Base-by-base conservation (phyloP, 140 eudicot species). In the Stevia rebaudiana region DNA sequence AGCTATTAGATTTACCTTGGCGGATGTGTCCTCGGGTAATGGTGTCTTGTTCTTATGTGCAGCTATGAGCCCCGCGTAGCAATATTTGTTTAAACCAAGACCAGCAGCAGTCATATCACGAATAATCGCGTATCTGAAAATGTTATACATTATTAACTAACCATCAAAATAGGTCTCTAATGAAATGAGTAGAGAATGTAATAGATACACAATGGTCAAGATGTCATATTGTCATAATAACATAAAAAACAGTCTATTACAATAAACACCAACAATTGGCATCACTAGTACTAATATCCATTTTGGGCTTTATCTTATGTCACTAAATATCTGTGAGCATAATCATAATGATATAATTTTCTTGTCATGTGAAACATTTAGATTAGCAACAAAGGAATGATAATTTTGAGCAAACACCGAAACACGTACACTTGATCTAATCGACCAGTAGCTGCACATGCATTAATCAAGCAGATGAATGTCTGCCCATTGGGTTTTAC, bases 31-130 rank as follows among this genome's bases (percentile, higher is more conserved):
- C 49, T 61, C 49, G 0, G 87, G 50, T 54, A 57, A 47, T 58
- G 94, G 86, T 15, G 10, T 67, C 82, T 81, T 83, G 70, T 91
- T 91, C 77, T 61, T 84, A 73, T 91, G 96, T 36, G 95, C 98
- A 69, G 85, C 52, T 51, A 91, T 87, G 56, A 91, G 84, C 21
- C 95, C 96, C n/a, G 98, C 95, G 66, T 91, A 91, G 82, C 98
- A 91, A 52, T 80, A 91, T 55, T 81, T 91, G 78, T 91, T 91
- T 76, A 91, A 79, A 66, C 96, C 98, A 67, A 91, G 96, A 72
- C 96, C 98, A 75, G 89, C 89, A 23, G 98, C 96, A 58, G 95
- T 84, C 98, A 91, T 87, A 78, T 91, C 98, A 55, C 98, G 91
- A 71, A 91, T 91, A 66, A 87, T 82, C 23, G 96, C 98, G 65